phyloP scores from a whole-genome alignment of 176 grass and related monocot species.

The Triticum dicoccoides region DNA sequence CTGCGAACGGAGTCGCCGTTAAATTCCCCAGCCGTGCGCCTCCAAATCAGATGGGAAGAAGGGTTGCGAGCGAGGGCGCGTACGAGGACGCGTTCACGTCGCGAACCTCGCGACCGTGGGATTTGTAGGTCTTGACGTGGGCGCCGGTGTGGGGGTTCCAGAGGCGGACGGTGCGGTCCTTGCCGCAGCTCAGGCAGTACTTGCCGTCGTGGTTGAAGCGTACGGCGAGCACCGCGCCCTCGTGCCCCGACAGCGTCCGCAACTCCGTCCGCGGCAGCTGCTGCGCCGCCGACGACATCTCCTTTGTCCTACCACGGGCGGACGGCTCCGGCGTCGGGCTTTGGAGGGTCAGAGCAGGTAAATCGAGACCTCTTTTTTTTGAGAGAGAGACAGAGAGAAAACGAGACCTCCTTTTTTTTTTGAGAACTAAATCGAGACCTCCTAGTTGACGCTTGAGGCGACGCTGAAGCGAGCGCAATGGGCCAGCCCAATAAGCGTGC shows the following conservation, averaged over 20 bases:
- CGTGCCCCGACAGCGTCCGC: constrained; percentile 63
- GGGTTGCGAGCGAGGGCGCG: neutral
- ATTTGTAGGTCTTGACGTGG: constrained; percentile 90
- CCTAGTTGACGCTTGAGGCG: too few species aligned
- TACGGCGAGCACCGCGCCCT: constrained; percentile 84
- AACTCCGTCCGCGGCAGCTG: constrained; percentile 51
- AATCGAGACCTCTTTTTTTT: too few species aligned
- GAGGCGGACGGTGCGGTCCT: constrained; percentile 87
- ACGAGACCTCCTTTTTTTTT: too few species aligned
- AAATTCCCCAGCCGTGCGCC: neutral
- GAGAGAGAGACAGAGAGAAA: too few species aligned
- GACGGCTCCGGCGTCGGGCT: neutral
- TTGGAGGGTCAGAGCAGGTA: neutral
- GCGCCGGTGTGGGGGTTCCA: constrained; percentile 93
- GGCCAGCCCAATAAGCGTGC: too few species aligned
- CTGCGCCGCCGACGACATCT: constrained; percentile 41
- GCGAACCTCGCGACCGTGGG: constrained; percentile 91
- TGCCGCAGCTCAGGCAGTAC: constrained; percentile 97
- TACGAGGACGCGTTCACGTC: constrained; percentile 90
- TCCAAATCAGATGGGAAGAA: neutral
- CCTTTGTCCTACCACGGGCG: neutral
- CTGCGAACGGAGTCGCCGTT: constrained; percentile 23
- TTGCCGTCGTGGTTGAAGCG: constrained; percentile 91
- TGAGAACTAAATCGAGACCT: too few species aligned
- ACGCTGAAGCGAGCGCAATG: too few species aligned